Evolutionary conservation across 768 basidiomycete species (phyloP).

Genomic region (Suillus bovinus): DNA sequence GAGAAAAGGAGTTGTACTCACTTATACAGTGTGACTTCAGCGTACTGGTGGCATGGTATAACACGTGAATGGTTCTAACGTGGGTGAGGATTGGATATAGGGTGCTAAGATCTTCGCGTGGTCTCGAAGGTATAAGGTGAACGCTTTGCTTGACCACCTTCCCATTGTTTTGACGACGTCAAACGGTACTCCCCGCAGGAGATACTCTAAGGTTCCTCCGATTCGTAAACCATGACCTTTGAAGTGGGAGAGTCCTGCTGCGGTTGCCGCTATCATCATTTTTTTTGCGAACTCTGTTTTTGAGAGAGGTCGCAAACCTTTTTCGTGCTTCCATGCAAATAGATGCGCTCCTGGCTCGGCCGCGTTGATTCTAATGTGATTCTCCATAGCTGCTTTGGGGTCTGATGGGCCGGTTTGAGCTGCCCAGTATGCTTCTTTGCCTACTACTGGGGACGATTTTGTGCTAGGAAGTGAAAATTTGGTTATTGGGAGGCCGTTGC

Average conservation of each 20-base stretch:
- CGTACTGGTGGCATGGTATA: slow-evolving; percentile 6
- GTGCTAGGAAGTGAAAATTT: slow-evolving; percentile 15
- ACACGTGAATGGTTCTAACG: slow-evolving; percentile 2
- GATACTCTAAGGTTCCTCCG: slow-evolving; percentile 27
- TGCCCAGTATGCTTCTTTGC: slow-evolving; percentile 34
- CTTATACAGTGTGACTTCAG: too few species aligned
- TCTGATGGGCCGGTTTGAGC: slow-evolving; percentile 27
- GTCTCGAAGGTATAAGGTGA: slow-evolving; percentile 29
- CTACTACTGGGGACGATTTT: slow-evolving; percentile 8
- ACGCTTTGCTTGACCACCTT: slow-evolving; percentile 33
- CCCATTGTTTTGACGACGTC: slow-evolving; percentile 34
- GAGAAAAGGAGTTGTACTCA: neutral
- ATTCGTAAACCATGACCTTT: slow-evolving; percentile 24
- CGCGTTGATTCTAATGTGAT: slow-evolving; percentile 27
- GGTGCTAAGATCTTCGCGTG: slow-evolving; percentile 28
- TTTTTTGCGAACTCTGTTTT: slow-evolving; percentile 23
- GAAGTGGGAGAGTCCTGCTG: neutral
- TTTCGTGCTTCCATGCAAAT: slow-evolving; percentile 8
- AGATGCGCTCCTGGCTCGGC: neutral
- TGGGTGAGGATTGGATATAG: slow-evolving; percentile 21
- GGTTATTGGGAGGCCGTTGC: slow-evolving; percentile 1
- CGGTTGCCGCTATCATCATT: slow-evolving; percentile 9
- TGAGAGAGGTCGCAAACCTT: slow-evolving; percentile 25
- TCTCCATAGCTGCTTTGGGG: slow-evolving; percentile 22
- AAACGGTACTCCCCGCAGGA: slow-evolving; percentile 28